Base-by-base conservation (phyloP, 2,329 filamentous ascomycete genomes). In the Clonostachys byssicola region DNA sequence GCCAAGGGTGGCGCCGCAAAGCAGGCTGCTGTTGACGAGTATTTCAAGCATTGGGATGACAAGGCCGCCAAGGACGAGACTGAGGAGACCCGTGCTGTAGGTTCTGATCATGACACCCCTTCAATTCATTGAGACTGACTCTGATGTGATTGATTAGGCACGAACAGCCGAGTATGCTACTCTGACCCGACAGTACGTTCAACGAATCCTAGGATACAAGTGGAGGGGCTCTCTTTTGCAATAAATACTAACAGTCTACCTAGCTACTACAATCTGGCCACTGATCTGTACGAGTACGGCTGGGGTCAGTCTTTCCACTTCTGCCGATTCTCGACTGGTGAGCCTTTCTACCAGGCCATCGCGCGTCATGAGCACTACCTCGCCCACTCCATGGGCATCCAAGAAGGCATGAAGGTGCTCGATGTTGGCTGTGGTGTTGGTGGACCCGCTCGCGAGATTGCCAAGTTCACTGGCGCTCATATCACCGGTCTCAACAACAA, bases 271-370 rank as follows among this genome's bases (percentile, higher is more conserved):
- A 95, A 96, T 72, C 82, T 96, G 43, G 91, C 89, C n/a, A 96
- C 92, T 56, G 92, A 96, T 63, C 71, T 96, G 44, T 96, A 96
- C 77, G 94, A 97, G 75, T 94, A 96, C 59, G 94, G 92, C 60
- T 99, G 94, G 92, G 89, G 89, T 52, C 85, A 91, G 61, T 92
- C 86, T 44, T 99, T 99, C 80, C 92, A 99, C 73, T 97, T 99
- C 80, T 95, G 89, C 74, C 90, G 92, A 53, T 96, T 92, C 71
- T 88, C 89, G 47, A 75, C 85, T 57, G 87, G 88, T 63, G 94
- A 99, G 74, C 75, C 83, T 45, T 97, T 97, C 75, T 76, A 83
- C 68, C 89, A 95, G 71, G 92, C 92, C 52, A 92, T 97, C 70
- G 89, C 92, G 55, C 88, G 94, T 49, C 94, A 99, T 64, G 94